Evolutionary conservation across 2,329 filamentous ascomycete genomes (phyloP).

Genomic region (Aureobasidium sp.): DNA sequence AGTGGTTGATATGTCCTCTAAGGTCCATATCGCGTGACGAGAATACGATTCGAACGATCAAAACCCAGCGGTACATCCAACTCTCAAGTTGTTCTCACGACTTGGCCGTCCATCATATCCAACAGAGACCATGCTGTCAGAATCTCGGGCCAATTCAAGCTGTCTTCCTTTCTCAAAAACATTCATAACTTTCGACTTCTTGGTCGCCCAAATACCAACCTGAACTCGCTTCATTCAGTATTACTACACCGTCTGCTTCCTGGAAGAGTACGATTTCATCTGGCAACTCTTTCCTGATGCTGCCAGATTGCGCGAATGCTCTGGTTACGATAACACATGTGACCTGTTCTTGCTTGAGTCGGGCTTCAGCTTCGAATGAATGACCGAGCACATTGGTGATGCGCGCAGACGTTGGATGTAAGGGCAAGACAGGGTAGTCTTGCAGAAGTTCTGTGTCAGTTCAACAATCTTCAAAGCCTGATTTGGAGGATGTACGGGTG

Average conservation of each 20-base stretch:
- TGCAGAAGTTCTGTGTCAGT: conserved; percentile 9
- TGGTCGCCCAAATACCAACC: conserved; percentile 29
- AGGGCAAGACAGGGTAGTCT: conserved; percentile 25
- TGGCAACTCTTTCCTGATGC: background rate
- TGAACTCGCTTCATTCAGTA: conserved; percentile 25
- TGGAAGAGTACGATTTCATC: conserved; percentile 23
- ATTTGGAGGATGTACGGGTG: conserved; percentile 23
- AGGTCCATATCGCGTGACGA: too few relatives aligned
- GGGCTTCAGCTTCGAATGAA: background rate
- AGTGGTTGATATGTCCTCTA: too few relatives aligned
- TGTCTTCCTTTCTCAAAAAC: conserved; percentile 18
- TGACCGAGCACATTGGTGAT: conserved; percentile 12
- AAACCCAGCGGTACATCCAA: too few relatives aligned
- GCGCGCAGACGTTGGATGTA: conserved; percentile 24
- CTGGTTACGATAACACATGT: background rate
- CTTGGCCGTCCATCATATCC: too few relatives aligned
- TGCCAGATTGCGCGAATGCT: background rate
- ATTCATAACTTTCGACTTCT: conserved; percentile 33
- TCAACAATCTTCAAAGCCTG: background rate
- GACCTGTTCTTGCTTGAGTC: background rate
- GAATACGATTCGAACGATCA: too few relatives aligned
- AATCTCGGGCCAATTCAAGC: background rate
- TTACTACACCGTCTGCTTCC: conserved; percentile 28
- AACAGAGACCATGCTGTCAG: conserved; percentile 28
- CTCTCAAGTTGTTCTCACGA: too few relatives aligned